These are phyloP conservation scores for Arthonia radiata DNA, from an alignment of 495 filamentous ascomycete species.

Conservation along the genomic window DNA sequence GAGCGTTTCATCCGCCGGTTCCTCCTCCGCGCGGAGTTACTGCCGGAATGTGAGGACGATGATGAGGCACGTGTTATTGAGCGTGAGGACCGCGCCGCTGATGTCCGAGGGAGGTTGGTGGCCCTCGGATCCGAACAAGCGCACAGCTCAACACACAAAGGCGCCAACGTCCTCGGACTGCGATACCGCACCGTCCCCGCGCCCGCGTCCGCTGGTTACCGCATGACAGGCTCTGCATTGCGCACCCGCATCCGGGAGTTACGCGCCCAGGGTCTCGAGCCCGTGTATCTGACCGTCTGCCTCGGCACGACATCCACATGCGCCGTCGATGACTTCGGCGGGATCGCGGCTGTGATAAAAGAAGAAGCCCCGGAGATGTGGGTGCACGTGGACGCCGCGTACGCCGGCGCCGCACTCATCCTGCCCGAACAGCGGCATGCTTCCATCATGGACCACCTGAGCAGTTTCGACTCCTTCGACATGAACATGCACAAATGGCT, in stretches of 20 bases:
- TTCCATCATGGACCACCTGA: conserved; percentile 36
- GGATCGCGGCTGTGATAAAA: conserved; percentile 36
- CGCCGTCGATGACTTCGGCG: conserved; percentile 55
- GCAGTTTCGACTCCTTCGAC: conserved; percentile 62
- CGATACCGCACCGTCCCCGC: conserved; percentile 45
- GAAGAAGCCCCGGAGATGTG: conserved; percentile 49
- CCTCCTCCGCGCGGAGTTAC: conserved; percentile 5
- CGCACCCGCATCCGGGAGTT: conserved; percentile 33
- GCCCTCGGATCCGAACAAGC: conserved; percentile 58
- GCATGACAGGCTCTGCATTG: conserved; percentile 41
- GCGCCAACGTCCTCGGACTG: conserved; percentile 62
- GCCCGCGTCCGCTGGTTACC: conserved; percentile 32
- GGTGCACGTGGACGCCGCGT: conserved; percentile 94
- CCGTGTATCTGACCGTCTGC: conserved; percentile 69
- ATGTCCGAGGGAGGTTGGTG: conserved; percentile 44
- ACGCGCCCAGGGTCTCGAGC: conserved; percentile 38
- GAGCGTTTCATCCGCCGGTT: conserved; percentile 32
- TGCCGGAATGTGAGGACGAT: conserved; percentile 16
- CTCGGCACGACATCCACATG: conserved; percentile 78
- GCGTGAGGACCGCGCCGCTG: conserved; percentile 37
- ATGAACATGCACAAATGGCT: conserved; percentile 98
- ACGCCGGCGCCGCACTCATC: conserved; percentile 66
- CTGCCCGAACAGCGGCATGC: conserved; percentile 44
- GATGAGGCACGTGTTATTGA: conserved; percentile 22
- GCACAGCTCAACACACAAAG: conserved; percentile 71